phyloP scores from a whole-genome alignment of 768 basidiomycete species.

The Inosperma sp. region DNA sequence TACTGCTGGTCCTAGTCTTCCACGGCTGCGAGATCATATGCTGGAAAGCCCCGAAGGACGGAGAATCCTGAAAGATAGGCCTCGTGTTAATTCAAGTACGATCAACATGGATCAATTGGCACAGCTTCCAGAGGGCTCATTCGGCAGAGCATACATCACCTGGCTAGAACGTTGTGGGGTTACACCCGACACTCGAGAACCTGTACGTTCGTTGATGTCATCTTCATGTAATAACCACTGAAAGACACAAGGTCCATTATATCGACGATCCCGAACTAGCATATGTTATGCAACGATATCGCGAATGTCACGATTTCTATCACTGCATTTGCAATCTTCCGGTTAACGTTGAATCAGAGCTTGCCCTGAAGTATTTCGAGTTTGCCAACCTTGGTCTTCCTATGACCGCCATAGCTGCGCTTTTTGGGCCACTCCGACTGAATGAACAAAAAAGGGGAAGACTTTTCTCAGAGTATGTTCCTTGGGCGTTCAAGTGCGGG shows the following conservation, averaged over 20 bases:
- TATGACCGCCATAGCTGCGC: conserved; percentile 75
- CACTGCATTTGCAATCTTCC: conserved; percentile 88
- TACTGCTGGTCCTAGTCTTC: conserved; percentile 76
- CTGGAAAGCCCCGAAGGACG: conserved; percentile 77
- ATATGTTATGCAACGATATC: conserved; percentile 96
- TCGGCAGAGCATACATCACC: conserved; percentile 80
- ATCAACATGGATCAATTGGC: conserved; percentile 68
- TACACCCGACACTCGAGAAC: conserved; percentile 90
- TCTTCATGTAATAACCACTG: conserved; percentile 9
- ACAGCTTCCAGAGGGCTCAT: conserved; percentile 68
- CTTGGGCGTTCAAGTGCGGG: conserved; percentile 90
- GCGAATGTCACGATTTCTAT: conserved; percentile 97
- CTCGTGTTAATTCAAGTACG: conserved; percentile 71
- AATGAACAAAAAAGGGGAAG: conserved; percentile 47
- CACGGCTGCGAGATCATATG: conserved; percentile 73
- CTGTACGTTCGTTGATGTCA: conserved; percentile 45
- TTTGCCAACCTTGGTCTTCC: conserved; percentile 89
- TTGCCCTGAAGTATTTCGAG: conserved; percentile 94
- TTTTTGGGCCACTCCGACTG: conserved; percentile 76
- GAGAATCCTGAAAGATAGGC: conserved; percentile 76
- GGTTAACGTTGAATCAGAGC: conserved; percentile 84
- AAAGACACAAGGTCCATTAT: conserved; percentile 71
- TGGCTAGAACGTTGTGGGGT: conserved; percentile 89
- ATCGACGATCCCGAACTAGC: conserved; percentile 93
- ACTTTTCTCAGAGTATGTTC: conserved; percentile 77